Conservation (phyloP, 2,329 filamentous ascomycete species). For the Myriosclerotinia curreyana region DNA sequence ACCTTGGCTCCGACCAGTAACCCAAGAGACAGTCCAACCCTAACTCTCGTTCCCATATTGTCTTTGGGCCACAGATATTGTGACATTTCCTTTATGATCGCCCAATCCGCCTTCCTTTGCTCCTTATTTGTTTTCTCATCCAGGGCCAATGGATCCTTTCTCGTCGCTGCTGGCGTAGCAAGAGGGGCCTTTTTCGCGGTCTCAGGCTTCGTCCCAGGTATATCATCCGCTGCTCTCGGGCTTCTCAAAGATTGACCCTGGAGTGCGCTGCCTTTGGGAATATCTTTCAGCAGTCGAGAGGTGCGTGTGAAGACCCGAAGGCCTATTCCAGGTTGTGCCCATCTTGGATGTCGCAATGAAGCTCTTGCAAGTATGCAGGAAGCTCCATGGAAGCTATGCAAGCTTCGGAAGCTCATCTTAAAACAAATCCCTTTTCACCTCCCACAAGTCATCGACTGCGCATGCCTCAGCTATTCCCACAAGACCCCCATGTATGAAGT, state of each 20-base stretch:
- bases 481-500: constrained; percentile 21
- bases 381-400: constrained; percentile 34
- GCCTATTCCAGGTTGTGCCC: constrained; percentile 28
- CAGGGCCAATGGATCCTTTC: constrained; percentile 57
- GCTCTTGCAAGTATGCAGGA: constrained; percentile 34
- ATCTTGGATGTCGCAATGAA: constrained; percentile 28
- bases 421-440: constrained; percentile 13
- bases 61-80: constrained; percentile 95
- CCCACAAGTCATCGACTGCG: constrained; percentile 26
- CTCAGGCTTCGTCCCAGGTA: constrained; percentile 31
- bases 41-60: constrained; percentile 74
- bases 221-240: constrained; percentile 28
- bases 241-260: constrained; percentile 30
- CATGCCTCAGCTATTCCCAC: constrained; percentile 19
- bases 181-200: constrained; percentile 29
- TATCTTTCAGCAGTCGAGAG: constrained; percentile 30
- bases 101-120: constrained; percentile 96
- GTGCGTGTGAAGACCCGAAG: constrained; percentile 38
- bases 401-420: constrained; percentile 36
- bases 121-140: constrained; percentile 72
- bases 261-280: constrained; percentile 25
- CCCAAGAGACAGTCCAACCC: constrained; percentile 79
- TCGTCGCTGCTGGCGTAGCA: constrained; percentile 25
- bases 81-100: constrained; percentile 97
- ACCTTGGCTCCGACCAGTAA: constrained; percentile 88